Conservation (phyloP, 148 eudicot genomes). For the Selenicereus undatus region DNA sequence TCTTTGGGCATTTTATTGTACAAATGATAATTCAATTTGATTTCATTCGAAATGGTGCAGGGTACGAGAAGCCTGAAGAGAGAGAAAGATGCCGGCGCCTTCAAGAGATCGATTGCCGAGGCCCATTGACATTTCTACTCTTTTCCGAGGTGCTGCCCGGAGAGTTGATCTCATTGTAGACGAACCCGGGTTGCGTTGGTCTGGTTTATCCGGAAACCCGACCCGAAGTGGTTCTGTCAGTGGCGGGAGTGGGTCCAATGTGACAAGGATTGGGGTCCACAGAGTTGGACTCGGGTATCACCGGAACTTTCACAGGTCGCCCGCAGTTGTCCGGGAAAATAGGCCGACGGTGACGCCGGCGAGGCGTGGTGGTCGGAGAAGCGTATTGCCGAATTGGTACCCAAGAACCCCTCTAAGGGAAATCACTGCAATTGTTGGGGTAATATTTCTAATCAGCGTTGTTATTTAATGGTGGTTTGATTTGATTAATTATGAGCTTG, state of each 20-base stretch:
- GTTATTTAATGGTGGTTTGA: neutral
- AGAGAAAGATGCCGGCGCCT: constrained; percentile 12
- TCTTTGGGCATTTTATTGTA: neutral
- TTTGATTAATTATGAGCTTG: neutral
- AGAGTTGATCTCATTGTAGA: constrained; percentile 32
- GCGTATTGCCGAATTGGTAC: constrained; percentile 50
- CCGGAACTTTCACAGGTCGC: neutral
- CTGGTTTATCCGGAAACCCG: constrained; percentile 22
- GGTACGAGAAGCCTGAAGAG: neutral
- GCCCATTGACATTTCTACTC: constrained; percentile 33
- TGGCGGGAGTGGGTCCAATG: neutral
- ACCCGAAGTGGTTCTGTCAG: constrained; percentile 7
- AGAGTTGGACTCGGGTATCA: neutral
- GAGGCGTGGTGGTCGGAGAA: constrained; percentile 18
- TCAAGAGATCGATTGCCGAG: constrained; percentile 58
- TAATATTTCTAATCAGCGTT: constrained; percentile 7
- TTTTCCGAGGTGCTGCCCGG: constrained; percentile 22
- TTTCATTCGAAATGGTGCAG: neutral
- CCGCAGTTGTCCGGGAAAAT: constrained; percentile 24
- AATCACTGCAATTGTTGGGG: constrained; percentile 42
- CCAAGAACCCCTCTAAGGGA: constrained; percentile 50
- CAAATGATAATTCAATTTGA: neutral
- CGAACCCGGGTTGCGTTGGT: constrained; percentile 22
- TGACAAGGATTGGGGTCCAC: constrained; percentile 3
- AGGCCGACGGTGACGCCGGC: constrained; percentile 5